These are phyloP conservation scores for Rhododendron ferrugineum DNA, from an alignment of 148 eudicot species.

Conservation along the genomic window DNA sequence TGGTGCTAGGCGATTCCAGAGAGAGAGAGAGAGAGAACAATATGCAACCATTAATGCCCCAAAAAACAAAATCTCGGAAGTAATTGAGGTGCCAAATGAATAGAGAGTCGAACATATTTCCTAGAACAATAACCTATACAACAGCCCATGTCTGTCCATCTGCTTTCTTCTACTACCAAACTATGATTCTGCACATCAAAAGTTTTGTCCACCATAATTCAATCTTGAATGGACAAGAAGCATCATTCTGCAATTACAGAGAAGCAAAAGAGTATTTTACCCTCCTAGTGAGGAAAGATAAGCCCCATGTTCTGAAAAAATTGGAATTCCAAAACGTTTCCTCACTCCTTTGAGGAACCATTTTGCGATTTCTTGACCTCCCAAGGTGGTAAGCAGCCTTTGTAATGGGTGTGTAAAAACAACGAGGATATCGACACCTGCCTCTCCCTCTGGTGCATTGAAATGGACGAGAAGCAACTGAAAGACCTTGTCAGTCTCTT, in stretches of 20 bases:
- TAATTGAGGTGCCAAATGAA: background rate
- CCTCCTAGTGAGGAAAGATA: background rate
- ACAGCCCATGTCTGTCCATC: background rate
- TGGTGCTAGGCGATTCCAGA: background rate
- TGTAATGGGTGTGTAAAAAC: constrained; percentile 58
- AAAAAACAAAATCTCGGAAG: background rate
- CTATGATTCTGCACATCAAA: background rate
- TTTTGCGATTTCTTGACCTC: constrained; percentile 31
- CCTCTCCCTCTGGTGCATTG: constrained; percentile 42
- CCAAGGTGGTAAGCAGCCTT: constrained; percentile 61
- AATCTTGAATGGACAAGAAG: background rate
- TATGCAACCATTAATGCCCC: background rate
- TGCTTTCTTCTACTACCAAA: background rate
- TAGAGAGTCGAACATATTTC: background rate
- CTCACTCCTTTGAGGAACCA: constrained; percentile 26
- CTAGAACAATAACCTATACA: background rate
- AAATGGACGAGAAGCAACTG: constrained; percentile 57
- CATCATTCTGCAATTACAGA: background rate
- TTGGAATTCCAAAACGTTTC: background rate
- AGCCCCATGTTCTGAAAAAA: background rate
- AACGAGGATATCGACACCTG: constrained; percentile 69
- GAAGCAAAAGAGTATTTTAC: background rate
- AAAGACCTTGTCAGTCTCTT: constrained; percentile 46
- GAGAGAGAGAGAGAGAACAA: background rate
- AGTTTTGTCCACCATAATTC: background rate